A percentile compares a stretch with the other conserved stretches of the same genome.
Evolutionary conservation across 164 flowering plant genomes (phyloP).

Genomic region (Nymphaea thermarum): DNA sequence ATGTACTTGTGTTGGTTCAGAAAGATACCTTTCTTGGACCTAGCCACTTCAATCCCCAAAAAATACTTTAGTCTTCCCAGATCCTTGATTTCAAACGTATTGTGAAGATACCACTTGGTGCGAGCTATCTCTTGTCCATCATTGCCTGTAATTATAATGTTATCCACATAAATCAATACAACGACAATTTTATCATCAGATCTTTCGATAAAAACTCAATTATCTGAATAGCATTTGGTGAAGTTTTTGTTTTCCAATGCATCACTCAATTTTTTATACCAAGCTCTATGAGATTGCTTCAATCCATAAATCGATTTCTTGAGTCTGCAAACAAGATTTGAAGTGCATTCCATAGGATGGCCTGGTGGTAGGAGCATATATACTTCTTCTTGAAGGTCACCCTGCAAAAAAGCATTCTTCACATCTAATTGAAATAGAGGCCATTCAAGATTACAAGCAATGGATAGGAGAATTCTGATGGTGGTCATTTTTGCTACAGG

Average conservation of each 20-base stretch:
- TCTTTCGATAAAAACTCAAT: background rate
- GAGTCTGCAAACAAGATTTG: background rate
- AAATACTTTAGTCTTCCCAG: background rate
- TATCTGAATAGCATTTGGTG: background rate
- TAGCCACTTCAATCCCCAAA: background rate
- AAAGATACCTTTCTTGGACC: background rate
- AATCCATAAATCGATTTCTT: background rate
- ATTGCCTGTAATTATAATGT: background rate
- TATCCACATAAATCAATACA: background rate
- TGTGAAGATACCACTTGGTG: background rate
- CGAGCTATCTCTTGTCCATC: background rate
- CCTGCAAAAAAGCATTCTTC: background rate
- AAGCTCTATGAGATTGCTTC: background rate
- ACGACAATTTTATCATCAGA: background rate
- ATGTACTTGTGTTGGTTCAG: background rate
- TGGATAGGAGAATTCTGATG: background rate
- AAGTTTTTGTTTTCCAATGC: background rate
- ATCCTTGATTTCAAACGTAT: background rate
- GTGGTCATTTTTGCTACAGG: background rate
- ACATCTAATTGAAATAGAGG: background rate
- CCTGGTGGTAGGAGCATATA: background rate
- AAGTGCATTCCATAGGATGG: background rate
- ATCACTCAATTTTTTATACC: background rate
- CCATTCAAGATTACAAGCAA: background rate
- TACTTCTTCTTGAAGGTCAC: conserved; percentile 1